These are phyloP conservation scores for Leishmania tarentolae DNA, from an alignment of 208 protist genomes.

Conservation along the genomic window DNA sequence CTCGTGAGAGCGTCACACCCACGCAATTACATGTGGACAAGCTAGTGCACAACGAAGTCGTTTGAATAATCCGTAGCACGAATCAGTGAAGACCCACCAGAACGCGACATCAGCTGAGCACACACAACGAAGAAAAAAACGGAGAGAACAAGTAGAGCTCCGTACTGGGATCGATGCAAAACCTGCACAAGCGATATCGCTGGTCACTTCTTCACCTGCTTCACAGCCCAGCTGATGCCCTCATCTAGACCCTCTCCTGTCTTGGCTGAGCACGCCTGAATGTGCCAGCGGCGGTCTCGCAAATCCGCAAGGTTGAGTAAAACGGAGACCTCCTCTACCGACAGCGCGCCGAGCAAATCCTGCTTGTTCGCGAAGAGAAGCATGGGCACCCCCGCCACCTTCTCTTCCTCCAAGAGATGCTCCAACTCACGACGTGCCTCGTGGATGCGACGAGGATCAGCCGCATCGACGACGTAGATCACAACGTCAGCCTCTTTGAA, in stretches of 20 bases:
- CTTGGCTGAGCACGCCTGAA: slow-evolving; percentile 94
- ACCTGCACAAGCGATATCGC: background rate
- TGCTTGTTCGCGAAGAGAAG: slow-evolving; percentile 98
- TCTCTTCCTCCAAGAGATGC: slow-evolving; percentile 93
- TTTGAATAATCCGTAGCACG: background rate
- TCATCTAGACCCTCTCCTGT: slow-evolving; percentile 91
- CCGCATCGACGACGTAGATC: slow-evolving; percentile 95
- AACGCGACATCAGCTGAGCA: background rate
- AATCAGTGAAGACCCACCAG: background rate
- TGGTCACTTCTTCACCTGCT: slow-evolving; percentile 52
- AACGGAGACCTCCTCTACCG: slow-evolving; percentile 66
- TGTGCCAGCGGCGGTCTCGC: slow-evolving; percentile 89
- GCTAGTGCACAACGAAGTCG: no score
- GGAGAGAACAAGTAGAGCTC: background rate
- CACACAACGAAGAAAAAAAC: background rate
- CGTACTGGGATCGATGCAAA: background rate
- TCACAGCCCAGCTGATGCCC: slow-evolving; percentile 92
- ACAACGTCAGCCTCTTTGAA: slow-evolving; percentile 94
- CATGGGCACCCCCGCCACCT: slow-evolving; percentile 92
- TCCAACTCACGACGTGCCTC: slow-evolving; percentile 92
- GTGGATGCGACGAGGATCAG: slow-evolving; percentile 85
- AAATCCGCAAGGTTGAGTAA: slow-evolving; percentile 80
- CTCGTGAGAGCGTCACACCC: no score
- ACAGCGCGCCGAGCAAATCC: slow-evolving; percentile 92
- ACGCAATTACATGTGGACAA: background rate